Percentiles rank a stretch among this genome's conserved stretches.
Conservation (phyloP, 2,329 filamentous ascomycete species). For the Seiridium unicorne region DNA sequence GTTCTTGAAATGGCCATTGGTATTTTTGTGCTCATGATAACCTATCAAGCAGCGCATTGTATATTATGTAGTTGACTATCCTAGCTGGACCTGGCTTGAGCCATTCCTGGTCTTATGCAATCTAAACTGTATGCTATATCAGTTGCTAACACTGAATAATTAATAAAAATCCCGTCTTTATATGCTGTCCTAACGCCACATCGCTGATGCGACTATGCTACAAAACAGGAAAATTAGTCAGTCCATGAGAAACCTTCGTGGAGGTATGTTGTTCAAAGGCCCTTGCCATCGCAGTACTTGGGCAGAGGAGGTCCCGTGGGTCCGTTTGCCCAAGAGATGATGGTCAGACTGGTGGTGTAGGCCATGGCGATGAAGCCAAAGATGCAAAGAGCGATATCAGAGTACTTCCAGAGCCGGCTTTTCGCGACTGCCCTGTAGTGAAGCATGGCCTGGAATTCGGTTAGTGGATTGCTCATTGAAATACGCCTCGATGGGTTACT, state of each 20-base stretch:
- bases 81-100: background rate
- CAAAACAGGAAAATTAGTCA: constrained; percentile 9
- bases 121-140: constrained; percentile 2
- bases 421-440: constrained; percentile 81
- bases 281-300: constrained; percentile 52
- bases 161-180: background rate
- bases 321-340: constrained; percentile 79
- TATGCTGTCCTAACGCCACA: constrained; percentile 6
- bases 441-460: constrained; percentile 70
- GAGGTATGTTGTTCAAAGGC: constrained; percentile 14
- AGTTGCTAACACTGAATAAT: background rate
- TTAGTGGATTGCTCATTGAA: constrained; percentile 27
- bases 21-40: no score
- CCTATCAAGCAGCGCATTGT: no score
- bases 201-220: constrained; percentile 23
- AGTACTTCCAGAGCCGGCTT: constrained; percentile 62
- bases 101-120: background rate
- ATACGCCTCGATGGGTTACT: constrained; percentile 36
- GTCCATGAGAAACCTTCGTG: constrained; percentile 6
- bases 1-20: no score
- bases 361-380: constrained; percentile 86
- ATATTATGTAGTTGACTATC: background rate
- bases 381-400: constrained; percentile 74
- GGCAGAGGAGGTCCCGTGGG: constrained; percentile 40
- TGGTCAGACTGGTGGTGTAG: constrained; percentile 85